Percentiles rank a stretch among this genome's conserved stretches.
Conservation (phyloP, 805 yeast genomes). For the Zygosaccharomyces bisporus region DNA sequence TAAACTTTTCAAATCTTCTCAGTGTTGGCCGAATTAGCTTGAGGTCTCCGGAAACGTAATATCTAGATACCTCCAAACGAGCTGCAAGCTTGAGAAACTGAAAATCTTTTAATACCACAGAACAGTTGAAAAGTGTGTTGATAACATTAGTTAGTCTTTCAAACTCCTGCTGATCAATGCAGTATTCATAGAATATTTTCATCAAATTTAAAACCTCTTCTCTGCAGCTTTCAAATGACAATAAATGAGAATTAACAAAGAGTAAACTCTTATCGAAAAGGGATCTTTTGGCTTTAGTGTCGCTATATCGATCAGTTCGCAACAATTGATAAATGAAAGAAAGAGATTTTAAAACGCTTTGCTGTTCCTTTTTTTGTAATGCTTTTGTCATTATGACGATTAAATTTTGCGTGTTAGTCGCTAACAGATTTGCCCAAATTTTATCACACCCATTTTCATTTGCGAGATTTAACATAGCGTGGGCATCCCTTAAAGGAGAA, state of each 20-base stretch:
- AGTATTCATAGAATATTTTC: slow-evolving; percentile 16
- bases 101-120: slow-evolving; percentile 16
- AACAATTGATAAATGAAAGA: slow-evolving; percentile 14
- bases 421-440: slow-evolving; percentile 2
- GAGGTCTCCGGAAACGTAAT: slow-evolving; percentile 8
- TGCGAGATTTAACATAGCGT: neutral
- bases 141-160: slow-evolving; percentile 30
- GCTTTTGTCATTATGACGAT: neutral
- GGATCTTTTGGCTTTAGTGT: slow-evolving; percentile 4
- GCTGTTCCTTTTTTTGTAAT: slow-evolving; percentile 1
- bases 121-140: slow-evolving; percentile 30
- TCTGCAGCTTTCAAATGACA: neutral
- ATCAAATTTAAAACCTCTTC: slow-evolving; percentile 8
- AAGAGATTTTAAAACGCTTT: slow-evolving; percentile 5
- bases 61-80: slow-evolving; percentile 9
- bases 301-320: slow-evolving; percentile 8
- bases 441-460: neutral
- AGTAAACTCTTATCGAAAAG: slow-evolving; percentile 24
- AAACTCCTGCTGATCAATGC: slow-evolving; percentile 17
- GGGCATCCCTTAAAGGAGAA: neutral
- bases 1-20: slow-evolving; percentile 23
- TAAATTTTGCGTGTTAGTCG: slow-evolving; percentile 2
- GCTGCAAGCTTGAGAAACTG: slow-evolving; percentile 11
- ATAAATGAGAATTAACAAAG: slow-evolving; percentile 20
- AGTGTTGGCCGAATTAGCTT: slow-evolving; percentile 5